Conservation (phyloP, 2,329 filamentous ascomycete species). For the Laburnicola sp. region DNA sequence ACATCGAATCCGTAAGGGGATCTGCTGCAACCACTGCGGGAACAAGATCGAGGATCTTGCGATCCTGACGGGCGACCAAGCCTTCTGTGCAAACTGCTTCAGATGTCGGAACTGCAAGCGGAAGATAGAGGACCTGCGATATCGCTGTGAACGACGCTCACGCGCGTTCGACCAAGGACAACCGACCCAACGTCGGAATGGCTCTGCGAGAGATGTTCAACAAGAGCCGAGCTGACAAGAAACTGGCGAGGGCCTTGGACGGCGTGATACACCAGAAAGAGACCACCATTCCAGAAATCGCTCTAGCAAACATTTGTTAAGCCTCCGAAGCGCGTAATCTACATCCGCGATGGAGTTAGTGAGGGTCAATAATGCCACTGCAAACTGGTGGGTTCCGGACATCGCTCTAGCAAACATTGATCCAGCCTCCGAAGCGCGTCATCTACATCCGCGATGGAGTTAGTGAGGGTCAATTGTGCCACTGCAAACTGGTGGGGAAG, state of each 20-base stretch:
- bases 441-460: conserved; percentile 96
- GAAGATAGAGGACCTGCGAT: conserved; percentile 81
- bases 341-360: conserved; percentile 89
- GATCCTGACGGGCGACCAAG: conserved; percentile 90
- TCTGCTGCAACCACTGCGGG: conserved; percentile 55
- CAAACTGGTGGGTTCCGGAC: too few relatives aligned
- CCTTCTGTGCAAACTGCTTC: conserved; percentile 91
- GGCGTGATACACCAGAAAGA: conserved; percentile 48
- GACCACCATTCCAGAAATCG: conserved; percentile 20
- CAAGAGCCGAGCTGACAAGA: conserved; percentile 62
- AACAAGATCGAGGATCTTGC: conserved; percentile 95
- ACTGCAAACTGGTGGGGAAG: too few relatives aligned
- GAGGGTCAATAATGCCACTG: conserved; percentile 71
- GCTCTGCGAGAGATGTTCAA: conserved; percentile 51
- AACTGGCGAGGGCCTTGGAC: conserved; percentile 57
- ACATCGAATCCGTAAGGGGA: too few relatives aligned
- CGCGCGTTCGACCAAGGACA: conserved; percentile 43
- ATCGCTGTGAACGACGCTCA: conserved; percentile 50
- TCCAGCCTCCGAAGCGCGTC: conserved; percentile 66
- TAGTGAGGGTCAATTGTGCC: conserved; percentile 75
- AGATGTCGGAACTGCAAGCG: conserved; percentile 91
- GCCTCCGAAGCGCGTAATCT: conserved; percentile 75
- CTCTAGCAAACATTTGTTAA: conserved; percentile 3
- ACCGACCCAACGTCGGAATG: conserved; percentile 31
- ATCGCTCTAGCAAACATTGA: too few relatives aligned